These are phyloP conservation scores for Aspergillus phoenicis DNA, from an alignment of 2,329 filamentous ascomycete genomes.

Conservation along the genomic window DNA sequence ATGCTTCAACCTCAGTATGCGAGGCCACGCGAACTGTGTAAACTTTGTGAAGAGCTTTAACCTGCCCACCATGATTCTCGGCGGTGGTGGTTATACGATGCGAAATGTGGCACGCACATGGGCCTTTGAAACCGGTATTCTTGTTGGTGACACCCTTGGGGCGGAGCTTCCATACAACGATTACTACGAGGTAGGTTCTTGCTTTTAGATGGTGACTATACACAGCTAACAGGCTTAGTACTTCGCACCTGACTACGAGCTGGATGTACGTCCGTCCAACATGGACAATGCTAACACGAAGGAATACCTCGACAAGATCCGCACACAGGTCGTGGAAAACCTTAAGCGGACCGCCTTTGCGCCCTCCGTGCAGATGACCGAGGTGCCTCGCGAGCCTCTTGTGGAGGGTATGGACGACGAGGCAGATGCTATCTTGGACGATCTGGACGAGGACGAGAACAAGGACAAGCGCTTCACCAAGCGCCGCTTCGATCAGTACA, in stretches of 20 bases:
- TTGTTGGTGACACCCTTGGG: constrained; percentile 80
- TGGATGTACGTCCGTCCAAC: constrained; percentile 69
- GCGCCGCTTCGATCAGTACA: constrained; percentile 77
- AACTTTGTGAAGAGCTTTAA: constrained; percentile 70
- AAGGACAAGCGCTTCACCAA: constrained; percentile 81
- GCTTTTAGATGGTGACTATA: not conserved
- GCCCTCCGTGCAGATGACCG: constrained; percentile 66
- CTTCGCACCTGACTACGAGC: constrained; percentile 69
- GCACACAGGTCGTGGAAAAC: constrained; percentile 66
- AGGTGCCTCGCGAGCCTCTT: constrained; percentile 60
- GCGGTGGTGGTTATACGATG: constrained; percentile 72
- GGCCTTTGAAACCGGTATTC: constrained; percentile 72
- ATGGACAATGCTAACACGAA: constrained; percentile 72
- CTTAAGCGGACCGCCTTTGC: constrained; percentile 64
- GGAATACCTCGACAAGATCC: constrained; percentile 71
- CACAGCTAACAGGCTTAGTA: constrained; percentile 53
- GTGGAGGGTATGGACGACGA: constrained; percentile 64
- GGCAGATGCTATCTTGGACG: constrained; percentile 65
- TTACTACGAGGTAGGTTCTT: constrained; percentile 70
- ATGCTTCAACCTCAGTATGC: constrained; percentile 72
- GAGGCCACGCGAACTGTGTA: constrained; percentile 70
- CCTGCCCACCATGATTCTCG: constrained; percentile 65
- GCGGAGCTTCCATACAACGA: constrained; percentile 91
- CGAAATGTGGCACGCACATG: constrained; percentile 65
- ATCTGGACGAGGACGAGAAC: constrained; percentile 81